phyloP scores from a whole-genome alignment of 2,329 filamentous ascomycete genomes.

The Cladorrhinum sp. region DNA sequence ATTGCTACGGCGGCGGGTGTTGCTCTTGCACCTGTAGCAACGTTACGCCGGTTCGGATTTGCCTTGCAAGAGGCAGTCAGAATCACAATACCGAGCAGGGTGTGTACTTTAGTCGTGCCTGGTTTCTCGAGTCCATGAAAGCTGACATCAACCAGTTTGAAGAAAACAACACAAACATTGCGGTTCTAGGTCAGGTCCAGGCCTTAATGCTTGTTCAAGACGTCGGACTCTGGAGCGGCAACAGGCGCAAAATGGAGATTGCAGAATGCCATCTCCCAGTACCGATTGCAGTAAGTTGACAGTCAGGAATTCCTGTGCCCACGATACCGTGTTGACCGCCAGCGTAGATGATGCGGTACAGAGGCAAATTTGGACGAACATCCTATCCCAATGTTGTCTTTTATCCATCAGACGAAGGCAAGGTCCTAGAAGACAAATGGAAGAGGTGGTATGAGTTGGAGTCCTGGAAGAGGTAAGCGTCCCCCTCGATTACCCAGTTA shows the following conservation, averaged over 20 bases:
- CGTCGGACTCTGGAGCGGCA: conserved; percentile 53
- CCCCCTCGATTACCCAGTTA: not conserved
- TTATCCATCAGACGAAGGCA: conserved; percentile 51
- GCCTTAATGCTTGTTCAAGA: conserved; percentile 48
- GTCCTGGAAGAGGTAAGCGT: conserved; percentile 57
- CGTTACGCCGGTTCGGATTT: conserved; percentile 60
- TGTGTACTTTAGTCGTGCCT: conserved; percentile 29
- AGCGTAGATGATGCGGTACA: conserved; percentile 49
- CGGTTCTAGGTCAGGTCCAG: conserved; percentile 49
- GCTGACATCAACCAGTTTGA: conserved; percentile 40
- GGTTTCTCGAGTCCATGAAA: not conserved
- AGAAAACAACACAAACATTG: conserved; percentile 44
- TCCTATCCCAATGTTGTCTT: conserved; percentile 52
- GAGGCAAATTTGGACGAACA: conserved; percentile 57
- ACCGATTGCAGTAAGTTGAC: conserved; percentile 24
- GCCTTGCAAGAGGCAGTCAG: conserved; percentile 51
- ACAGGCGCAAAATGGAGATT: conserved; percentile 55
- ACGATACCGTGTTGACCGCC: conserved; percentile 21
- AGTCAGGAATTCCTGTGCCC: not conserved
- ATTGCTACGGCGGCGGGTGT: conserved; percentile 61
- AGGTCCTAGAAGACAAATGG: conserved; percentile 63
- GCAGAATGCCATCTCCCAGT: conserved; percentile 44
- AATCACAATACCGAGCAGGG: conserved; percentile 21
- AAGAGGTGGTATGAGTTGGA: conserved; percentile 61
- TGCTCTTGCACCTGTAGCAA: conserved; percentile 53